A percentile compares a stretch with the other conserved stretches of the same genome.
phyloP scores from a whole-genome alignment of 768 basidiomycete species.

The Tricholoma sp. region DNA sequence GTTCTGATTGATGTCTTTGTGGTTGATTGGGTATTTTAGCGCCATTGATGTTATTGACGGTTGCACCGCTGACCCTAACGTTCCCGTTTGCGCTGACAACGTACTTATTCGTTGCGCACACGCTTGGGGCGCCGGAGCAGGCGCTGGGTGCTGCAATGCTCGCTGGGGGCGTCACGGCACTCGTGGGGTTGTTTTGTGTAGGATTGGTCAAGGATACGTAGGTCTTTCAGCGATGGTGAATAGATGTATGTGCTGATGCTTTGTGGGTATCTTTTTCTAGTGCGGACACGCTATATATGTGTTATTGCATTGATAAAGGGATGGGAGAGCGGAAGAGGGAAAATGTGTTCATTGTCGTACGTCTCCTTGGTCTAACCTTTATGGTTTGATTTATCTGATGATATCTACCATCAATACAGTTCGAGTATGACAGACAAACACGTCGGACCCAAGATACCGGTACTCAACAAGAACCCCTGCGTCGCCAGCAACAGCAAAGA shows the following conservation, averaged over 20 bases:
- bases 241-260: background rate
- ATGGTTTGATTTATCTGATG: background rate
- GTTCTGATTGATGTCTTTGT: background rate
- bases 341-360: conserved; percentile 36
- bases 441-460: conserved; percentile 6
- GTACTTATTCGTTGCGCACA: conserved; percentile 88
- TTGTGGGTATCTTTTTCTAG: conserved; percentile 15
- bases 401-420: conserved; percentile 16
- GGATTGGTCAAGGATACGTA: conserved; percentile 71
- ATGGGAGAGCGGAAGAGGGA: conserved; percentile 33
- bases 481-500: conserved; percentile 7
- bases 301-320: conserved; percentile 47
- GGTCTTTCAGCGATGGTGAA: conserved; percentile 13
- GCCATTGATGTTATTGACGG: conserved; percentile 67
- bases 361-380: conserved; percentile 11
- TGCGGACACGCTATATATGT: conserved; percentile 42
- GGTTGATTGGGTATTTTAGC: conserved; percentile 26
- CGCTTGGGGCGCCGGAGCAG: conserved; percentile 60
- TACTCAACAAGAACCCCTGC: conserved; percentile 1
- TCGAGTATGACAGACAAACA: conserved; percentile 26
- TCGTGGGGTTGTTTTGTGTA: conserved; percentile 80
- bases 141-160: conserved; percentile 73
- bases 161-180: conserved; percentile 72
- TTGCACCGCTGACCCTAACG: conserved; percentile 73
- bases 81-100: conserved; percentile 78